Conservation (phyloP, 23 red algal species). For the Gracilariopsis chorda region DNA sequence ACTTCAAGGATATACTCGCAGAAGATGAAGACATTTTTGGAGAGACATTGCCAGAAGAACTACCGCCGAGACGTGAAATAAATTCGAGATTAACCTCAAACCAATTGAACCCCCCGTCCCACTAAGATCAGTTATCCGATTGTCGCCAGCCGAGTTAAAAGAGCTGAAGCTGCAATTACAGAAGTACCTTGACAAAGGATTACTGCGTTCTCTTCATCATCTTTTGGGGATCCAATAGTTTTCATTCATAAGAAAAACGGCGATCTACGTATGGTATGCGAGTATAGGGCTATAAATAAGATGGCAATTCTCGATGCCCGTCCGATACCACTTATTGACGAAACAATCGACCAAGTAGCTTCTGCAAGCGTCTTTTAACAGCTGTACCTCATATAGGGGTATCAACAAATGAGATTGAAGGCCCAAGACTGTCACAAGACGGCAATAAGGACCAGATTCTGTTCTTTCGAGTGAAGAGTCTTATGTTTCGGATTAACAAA, state of each 20-base stretch:
- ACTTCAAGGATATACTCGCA: neutral
- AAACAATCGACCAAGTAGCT: neutral
- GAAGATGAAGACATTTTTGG: neutral
- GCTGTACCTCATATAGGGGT: neutral
- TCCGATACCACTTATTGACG: neutral
- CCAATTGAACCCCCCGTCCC: neutral
- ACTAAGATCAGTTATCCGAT: neutral
- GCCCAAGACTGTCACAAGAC: neutral
- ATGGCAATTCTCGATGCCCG: neutral
- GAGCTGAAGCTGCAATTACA: neutral
- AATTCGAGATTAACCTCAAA: neutral
- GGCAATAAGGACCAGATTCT: neutral
- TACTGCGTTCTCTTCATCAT: neutral
- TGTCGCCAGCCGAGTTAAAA: neutral
- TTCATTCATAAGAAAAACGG: neutral
- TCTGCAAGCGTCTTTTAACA: neutral
- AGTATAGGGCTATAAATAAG: neutral
- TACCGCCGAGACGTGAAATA: neutral
- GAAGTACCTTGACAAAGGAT: neutral
- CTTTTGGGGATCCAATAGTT: neutral
- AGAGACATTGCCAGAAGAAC: neutral
- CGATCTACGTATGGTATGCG: neutral
- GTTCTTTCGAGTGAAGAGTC: neutral
- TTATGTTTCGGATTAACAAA: constrained; percentile 7
- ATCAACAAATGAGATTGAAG: constrained; percentile 11